Conservation (phyloP, 164 flowering plant species). For the Annona squamosa region DNA sequence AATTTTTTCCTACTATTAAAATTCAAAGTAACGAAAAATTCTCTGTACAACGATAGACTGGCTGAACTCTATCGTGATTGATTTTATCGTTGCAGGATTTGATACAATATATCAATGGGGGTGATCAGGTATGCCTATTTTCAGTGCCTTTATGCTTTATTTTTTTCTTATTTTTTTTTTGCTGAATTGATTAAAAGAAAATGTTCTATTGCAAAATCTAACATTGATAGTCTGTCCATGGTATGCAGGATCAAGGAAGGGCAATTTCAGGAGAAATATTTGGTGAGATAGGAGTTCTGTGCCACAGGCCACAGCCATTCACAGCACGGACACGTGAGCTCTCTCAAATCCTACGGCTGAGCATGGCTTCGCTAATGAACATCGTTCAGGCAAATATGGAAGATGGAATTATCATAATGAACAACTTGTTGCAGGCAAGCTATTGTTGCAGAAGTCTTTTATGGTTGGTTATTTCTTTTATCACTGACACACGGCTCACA, state of each 20-base stretch:
- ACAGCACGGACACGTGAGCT: conserved; percentile 64
- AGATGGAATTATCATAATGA: conserved; percentile 54
- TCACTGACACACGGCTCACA: conserved; percentile 2
- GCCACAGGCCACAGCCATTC: conserved; percentile 71
- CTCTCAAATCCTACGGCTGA: conserved; percentile 71
- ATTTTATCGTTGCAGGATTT: conserved; percentile 46
- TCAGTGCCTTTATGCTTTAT: background rate
- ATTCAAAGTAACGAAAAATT: background rate
- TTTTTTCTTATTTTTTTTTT: too few species aligned
- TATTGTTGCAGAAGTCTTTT: background rate
- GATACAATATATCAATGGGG: conserved; percentile 34
- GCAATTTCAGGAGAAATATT: conserved; percentile 56
- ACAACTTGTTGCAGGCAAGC: conserved; percentile 52
- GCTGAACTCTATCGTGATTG: background rate
- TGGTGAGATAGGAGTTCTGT: conserved; percentile 83
- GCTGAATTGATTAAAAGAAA: background rate
- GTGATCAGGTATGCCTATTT: conserved; percentile 32
- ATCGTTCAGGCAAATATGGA: conserved; percentile 47
- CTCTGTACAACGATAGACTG: background rate
- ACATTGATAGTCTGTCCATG: conserved; percentile 1
- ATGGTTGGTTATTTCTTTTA: background rate
- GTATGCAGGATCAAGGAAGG: conserved; percentile 39
- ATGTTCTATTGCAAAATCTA: background rate
- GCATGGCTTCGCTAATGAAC: conserved; percentile 44
- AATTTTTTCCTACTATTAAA: background rate